phyloP scores from a whole-genome alignment of 1,284 basidiomycete species.

The Puccinia hordei region DNA sequence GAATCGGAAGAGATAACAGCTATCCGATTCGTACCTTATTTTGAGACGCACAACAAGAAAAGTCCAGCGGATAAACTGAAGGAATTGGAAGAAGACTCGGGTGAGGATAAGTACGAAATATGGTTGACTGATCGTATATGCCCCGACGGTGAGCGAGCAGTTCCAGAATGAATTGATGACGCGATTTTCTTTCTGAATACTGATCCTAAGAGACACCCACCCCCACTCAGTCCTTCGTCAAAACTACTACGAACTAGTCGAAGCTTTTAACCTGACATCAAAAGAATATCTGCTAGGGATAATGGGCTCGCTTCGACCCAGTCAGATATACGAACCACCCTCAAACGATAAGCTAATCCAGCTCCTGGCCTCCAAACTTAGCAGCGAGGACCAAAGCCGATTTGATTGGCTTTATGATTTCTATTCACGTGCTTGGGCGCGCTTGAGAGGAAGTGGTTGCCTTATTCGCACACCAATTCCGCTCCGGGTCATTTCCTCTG shows the following conservation, averaged over 20 bases:
- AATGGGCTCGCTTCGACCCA: not conserved
- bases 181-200: not conserved
- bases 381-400: not conserved
- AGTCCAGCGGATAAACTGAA: not conserved
- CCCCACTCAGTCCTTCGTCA: constrained; percentile 9
- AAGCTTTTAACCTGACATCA: constrained; percentile 8
- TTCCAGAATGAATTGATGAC: not conserved
- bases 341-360: not conserved
- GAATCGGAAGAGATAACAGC: not conserved
- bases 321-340: not conserved
- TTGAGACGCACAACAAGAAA: not conserved
- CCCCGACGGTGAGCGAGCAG: constrained; percentile 4
- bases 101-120: not conserved
- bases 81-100: not conserved
- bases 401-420: not conserved
- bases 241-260: constrained; percentile 14
- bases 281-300: not conserved
- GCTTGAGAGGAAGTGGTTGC: constrained; percentile 2
- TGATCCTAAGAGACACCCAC: not conserved
- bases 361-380: constrained; percentile 3
- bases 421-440: constrained; percentile 18
- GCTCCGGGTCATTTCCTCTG: not conserved
- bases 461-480: constrained; percentile 5
- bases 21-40: constrained; percentile 6
- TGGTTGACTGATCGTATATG: constrained; percentile 25